Base-by-base conservation (phyloP, 352 stramenopile genomes). In the Globisporangium cederbergense region DNA sequence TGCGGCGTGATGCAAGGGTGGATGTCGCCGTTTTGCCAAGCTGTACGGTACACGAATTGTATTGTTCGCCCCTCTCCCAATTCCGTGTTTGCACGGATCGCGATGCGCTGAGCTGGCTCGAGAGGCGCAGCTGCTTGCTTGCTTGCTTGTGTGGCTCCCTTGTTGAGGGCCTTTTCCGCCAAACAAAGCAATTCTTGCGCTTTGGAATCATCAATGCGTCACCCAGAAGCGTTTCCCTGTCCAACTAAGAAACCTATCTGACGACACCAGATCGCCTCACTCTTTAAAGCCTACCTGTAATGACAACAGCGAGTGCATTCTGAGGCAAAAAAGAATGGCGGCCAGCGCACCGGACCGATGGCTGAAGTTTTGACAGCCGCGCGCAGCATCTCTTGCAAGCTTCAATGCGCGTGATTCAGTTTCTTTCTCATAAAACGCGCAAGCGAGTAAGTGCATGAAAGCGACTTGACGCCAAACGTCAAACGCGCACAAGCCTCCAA, bases 301-400 rank as follows among this genome's bases (percentile, higher is more conserved):
- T 28, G 25, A 18, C n/a, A 50, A 25, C 18, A 50, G 28, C 43
- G 8, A 28, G 11, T 5, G 14, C 47, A 8, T 34, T 14, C 22
- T 53, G 4, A 34, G 34, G 22, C 46, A 54, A 20, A 18, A 42
- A 42, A 42, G 36, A 42, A 42, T 42, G 36, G 36, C 9, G 36
- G 50, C 13, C 16, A 7, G 22, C 7, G 28, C 51, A 57, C 51
- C 51, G 51, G 51, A 57, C 28, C 3, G 22, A 22, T 14, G 9
- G 51, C 51, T 57, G 51, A 57, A 57, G 51, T 57, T 57, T 57
- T 57, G 51, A 57, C 51, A 57, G 14, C 42, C 42, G 16, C 42
- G 28, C 28, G 51, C 51, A 34, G 51, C 51, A 57, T 57, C 51
- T 56, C 50, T 56, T 47, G 50, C 50, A 57, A 57, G 50, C 50